phyloP scores from a whole-genome alignment of 192 early-diverging fungal genomes.

The Lobosporangium transversale region DNA sequence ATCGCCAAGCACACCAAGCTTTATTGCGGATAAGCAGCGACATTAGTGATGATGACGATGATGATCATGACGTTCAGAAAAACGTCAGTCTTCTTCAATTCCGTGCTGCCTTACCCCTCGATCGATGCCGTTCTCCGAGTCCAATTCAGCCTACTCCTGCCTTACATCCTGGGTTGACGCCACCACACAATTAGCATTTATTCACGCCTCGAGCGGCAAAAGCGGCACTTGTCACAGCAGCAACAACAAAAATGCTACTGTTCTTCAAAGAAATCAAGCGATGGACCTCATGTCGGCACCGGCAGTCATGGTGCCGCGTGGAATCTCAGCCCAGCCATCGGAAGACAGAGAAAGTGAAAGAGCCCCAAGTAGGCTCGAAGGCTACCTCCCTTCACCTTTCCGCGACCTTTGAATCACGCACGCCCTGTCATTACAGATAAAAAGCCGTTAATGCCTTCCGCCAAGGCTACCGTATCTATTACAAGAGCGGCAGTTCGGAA shows the following conservation, averaged over 20 bases:
- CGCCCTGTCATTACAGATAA: slow-evolving; percentile 15
- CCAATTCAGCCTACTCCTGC: neutral
- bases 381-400: slow-evolving; percentile 7
- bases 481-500: neutral
- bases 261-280: neutral
- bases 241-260: too few species aligned
- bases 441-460: neutral
- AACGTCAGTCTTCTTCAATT: slow-evolving; percentile 1
- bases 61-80: neutral
- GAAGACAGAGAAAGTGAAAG: neutral
- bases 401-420: slow-evolving; percentile 12
- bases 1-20: too few species aligned
- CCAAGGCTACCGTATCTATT: slow-evolving; percentile 5
- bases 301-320: neutral
- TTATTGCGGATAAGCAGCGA: neutral
- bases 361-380: too few species aligned
- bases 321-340: neutral
- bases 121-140: neutral
- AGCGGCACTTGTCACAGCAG: too few species aligned
- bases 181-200: neutral
- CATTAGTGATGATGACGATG: neutral
- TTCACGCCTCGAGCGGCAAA: neutral
- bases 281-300: neutral
- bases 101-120: neutral
- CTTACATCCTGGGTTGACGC: neutral